phyloP scores from a whole-genome alignment of 73 alveolate species.

The Stentor coeruleus region DNA sequence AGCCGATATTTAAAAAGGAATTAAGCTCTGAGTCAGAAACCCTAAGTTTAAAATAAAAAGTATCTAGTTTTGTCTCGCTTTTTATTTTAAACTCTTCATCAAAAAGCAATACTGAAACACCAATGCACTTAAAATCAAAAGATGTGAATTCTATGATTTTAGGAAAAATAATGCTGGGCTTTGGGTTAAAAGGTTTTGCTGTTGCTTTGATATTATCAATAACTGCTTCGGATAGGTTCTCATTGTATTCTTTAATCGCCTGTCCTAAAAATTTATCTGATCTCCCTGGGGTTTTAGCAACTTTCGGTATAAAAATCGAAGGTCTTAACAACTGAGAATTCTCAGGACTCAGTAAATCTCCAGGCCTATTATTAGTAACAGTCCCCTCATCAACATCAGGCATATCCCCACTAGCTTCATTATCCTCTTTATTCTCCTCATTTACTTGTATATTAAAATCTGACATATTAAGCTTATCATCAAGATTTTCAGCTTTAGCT shows the following conservation, averaged over 20 bases:
- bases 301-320: neutral
- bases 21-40: neutral
- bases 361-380: too few relatives aligned
- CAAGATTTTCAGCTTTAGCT: neutral
- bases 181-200: neutral
- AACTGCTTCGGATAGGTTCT: neutral
- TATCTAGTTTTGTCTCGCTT: neutral
- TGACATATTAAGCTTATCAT: too few relatives aligned
- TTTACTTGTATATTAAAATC: too few relatives aligned
- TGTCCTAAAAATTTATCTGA: too few relatives aligned
- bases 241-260: neutral
- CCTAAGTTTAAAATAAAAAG: neutral
- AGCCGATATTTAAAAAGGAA: neutral
- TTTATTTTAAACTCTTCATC: neutral
- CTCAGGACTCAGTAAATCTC: neutral
- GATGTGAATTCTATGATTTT: neutral
- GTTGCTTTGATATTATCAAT: neutral
- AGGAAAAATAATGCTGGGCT: neutral
- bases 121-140: neutral
- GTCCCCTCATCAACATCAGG: too few relatives aligned
- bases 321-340: too few relatives aligned
- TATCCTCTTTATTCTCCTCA: too few relatives aligned
- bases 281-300: neutral
- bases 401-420: too few relatives aligned
- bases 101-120: neutral